Conservation (phyloP, 805 yeast genomes). For the Yarrowia osloensis region DNA sequence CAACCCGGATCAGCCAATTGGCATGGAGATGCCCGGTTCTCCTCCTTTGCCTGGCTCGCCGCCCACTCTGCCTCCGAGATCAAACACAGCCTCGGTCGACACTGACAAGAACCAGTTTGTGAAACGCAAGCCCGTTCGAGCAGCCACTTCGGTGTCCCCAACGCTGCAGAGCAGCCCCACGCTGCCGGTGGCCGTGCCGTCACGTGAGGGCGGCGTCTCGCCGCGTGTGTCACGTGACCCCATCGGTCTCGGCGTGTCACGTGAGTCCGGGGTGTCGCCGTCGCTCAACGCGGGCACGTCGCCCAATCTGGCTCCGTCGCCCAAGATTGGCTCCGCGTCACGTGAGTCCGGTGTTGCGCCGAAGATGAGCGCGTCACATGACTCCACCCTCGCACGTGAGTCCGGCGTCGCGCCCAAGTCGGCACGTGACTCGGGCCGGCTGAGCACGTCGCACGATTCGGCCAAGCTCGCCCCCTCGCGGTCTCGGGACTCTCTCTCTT, state of each 20-base stretch:
- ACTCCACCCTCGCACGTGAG: background rate
- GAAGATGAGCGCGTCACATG: background rate
- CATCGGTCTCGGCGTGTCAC: background rate
- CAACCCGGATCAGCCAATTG: constrained; percentile 23
- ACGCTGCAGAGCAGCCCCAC: background rate
- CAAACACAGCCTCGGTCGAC: constrained; percentile 13
- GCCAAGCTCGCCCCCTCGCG: background rate
- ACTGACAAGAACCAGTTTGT: constrained; percentile 27
- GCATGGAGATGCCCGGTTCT: constrained; percentile 25
- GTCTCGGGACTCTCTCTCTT: constrained; percentile 6
- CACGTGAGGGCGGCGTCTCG: background rate
- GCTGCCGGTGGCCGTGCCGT: background rate
- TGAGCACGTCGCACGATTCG: background rate
- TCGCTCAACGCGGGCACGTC: background rate
- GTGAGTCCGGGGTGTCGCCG: background rate
- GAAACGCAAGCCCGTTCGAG: constrained; percentile 24
- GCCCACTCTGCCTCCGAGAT: constrained; percentile 9
- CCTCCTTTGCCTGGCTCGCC: constrained; percentile 10
- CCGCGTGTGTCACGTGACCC: background rate
- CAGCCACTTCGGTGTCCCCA: background rate
- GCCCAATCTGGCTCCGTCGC: background rate
- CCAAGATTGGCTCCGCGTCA: background rate
- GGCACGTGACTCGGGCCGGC: background rate
- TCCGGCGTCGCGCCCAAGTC: background rate
- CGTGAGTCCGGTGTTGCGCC: constrained; percentile 9